These are phyloP conservation scores for Aspergillus pseudotamarii DNA, from an alignment of 2,329 filamentous ascomycete species.

Conservation along the genomic window DNA sequence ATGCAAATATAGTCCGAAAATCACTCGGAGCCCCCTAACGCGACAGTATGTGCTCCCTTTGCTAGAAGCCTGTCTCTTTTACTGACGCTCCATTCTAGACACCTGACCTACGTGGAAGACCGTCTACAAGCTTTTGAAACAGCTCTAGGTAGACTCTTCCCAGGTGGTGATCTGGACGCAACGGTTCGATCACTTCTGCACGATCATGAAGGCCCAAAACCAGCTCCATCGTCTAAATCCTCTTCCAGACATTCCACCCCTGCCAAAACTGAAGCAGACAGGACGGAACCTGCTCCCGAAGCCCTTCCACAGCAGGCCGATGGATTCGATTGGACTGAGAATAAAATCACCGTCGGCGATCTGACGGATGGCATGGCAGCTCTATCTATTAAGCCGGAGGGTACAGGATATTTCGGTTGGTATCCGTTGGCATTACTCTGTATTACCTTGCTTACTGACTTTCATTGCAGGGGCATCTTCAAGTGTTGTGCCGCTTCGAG, in stretches of 20 bases:
- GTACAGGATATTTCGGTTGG: slow-evolving; percentile 43
- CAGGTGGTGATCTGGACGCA: slow-evolving; percentile 43
- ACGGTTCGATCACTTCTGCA: slow-evolving; percentile 42
- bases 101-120: slow-evolving; percentile 45
- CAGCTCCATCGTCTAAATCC: slow-evolving; percentile 36
- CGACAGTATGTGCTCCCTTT: slow-evolving; percentile 37
- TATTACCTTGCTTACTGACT: slow-evolving; percentile 7
- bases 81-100: slow-evolving; percentile 25
- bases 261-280: slow-evolving; percentile 36
- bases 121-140: slow-evolving; percentile 43
- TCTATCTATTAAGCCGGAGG: slow-evolving; percentile 43
- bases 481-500: slow-evolving; percentile 43
- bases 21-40: slow-evolving; percentile 46
- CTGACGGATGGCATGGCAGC: slow-evolving; percentile 46
- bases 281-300: slow-evolving; percentile 47
- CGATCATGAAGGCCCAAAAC: slow-evolving; percentile 37
- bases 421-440: not conserved
- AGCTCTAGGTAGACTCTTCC: slow-evolving; percentile 41
- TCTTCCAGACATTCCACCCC: slow-evolving; percentile 44
- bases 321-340: slow-evolving; percentile 44
- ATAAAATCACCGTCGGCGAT: slow-evolving; percentile 42
- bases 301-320: slow-evolving; percentile 43
- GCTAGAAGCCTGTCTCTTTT: not conserved
- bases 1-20: slow-evolving; percentile 47
- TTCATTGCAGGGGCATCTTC: slow-evolving; percentile 37